Percentiles rank a stretch among this genome's conserved stretches.
These are phyloP conservation scores for Rhodotorula taiwanensis DNA, from an alignment of 768 basidiomycete genomes.

Conservation along the genomic window DNA sequence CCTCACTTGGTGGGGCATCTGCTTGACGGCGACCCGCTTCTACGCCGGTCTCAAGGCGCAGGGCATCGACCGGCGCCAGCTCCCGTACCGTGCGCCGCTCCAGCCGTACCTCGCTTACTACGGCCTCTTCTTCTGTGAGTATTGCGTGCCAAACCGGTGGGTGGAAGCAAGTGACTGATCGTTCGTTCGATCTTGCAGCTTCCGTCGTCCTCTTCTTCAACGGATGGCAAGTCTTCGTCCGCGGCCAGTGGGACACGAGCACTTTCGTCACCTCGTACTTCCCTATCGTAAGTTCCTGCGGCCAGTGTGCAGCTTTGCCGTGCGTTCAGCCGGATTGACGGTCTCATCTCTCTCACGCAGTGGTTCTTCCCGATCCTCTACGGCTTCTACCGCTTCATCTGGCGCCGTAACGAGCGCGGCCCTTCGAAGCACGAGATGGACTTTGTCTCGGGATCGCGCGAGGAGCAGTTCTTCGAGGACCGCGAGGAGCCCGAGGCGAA, in stretches of 20 bases:
- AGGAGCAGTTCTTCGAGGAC: conserved; percentile 15
- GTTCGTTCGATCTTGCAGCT: too few species aligned
- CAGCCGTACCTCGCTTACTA: conserved; percentile 62
- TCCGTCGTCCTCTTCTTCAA: conserved; percentile 37
- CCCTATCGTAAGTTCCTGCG: too few species aligned
- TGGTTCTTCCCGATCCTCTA: conserved; percentile 16
- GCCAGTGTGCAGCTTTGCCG: not conserved
- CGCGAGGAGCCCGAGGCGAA: not conserved
- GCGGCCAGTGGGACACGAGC: conserved; percentile 1
- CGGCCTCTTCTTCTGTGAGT: conserved; percentile 56
- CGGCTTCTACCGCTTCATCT: conserved; percentile 23
- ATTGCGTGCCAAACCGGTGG: too few species aligned
- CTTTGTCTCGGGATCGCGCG: conserved; percentile 26
- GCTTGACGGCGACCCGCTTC: conserved; percentile 16
- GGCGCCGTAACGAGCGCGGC: conserved; percentile 17
- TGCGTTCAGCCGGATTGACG: not conserved
- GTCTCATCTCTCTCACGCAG: conserved; percentile 1
- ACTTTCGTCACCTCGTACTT: conserved; percentile 11
- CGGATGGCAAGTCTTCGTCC: conserved; percentile 20
- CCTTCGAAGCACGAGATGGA: conserved; percentile 11
- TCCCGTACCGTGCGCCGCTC: conserved; percentile 46
- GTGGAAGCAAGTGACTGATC: too few species aligned
- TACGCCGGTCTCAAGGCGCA: conserved; percentile 34
- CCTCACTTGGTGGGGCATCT: conserved; percentile 28
- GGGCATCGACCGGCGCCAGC: conserved; percentile 50